Base-by-base conservation (phyloP, 129 eudicot genomes). In the Mikania micrantha region DNA sequence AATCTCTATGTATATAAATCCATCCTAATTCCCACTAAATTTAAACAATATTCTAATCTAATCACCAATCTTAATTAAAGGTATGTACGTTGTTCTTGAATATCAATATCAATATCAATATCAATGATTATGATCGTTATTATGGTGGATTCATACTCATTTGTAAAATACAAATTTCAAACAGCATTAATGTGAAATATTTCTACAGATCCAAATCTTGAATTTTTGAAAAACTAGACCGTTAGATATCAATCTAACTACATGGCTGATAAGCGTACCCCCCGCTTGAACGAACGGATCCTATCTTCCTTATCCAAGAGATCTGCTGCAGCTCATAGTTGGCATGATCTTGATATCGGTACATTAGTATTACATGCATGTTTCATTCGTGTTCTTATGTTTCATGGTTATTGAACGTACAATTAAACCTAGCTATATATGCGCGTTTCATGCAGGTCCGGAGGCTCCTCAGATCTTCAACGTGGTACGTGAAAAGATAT, bases 301-400 rank as follows among this genome's bases (percentile, higher is more conserved):
- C 83, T 92, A 20, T 92, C 98, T 2, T 80, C 96, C 38, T 35
- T 92, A 71, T 92, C 98, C 15, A 85, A 89, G 81, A 75, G 98
- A 88, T 80, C 96, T 11, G 96, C 90, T 34, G 98, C 98, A 29
- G 98, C 98, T 57, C 98, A 92, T 75, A 88, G 96, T 28, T 92
- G 98, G 98, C 98, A 92, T 77, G 98, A 92, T 84, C 94, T 92
- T 60, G 96, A 92, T 62, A 82, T 88, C 47, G 98, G 98, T 91
- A 81, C 15, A 11, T 31, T n/a, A n/a, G n/a, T n/a, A n/a, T n/a
- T 3, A 13, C 4, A 17, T 27, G 10, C 8, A 22, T 47, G 28
- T 32, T 56, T 35, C 42, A 54, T 79, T 17, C 50, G 28, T 36
- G 34, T 48, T 21, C 2, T 9, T 47, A 54, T 22, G 12, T 50